Conservation (phyloP, 2,329 filamentous ascomycete genomes). For the Akanthomyces dipterigenus region DNA sequence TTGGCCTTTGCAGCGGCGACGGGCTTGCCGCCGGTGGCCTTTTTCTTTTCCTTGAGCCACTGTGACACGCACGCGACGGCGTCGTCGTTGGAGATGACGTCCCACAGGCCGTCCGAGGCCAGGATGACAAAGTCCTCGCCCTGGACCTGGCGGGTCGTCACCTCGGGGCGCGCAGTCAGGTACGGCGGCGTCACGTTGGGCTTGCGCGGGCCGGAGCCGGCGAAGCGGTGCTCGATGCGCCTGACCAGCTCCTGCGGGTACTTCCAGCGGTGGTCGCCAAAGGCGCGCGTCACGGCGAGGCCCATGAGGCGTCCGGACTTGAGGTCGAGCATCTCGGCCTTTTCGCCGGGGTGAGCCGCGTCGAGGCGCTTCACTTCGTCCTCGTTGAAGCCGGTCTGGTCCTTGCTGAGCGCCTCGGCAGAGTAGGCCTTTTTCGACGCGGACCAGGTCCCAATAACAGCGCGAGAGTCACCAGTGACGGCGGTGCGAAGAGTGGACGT, state of each 20-base stretch:
- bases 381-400: constrained; percentile 59
- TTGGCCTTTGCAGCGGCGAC: constrained; percentile 15
- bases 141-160: constrained; percentile 49
- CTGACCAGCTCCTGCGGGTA: constrained; percentile 44
- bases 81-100: constrained; percentile 49
- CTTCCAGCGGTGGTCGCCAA: constrained; percentile 65
- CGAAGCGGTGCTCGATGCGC: constrained; percentile 37
- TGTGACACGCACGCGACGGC: constrained; percentile 50
- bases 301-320: constrained; percentile 55
- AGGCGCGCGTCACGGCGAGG: constrained; percentile 54
- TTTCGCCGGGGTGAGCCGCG: constrained; percentile 56
- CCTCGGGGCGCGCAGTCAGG: constrained; percentile 58
- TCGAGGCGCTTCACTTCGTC: constrained; percentile 50
- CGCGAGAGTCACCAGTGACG: constrained; percentile 60
- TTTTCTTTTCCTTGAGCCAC: constrained; percentile 38
- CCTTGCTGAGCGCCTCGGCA: constrained; percentile 49
- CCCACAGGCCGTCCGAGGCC: constrained; percentile 62
- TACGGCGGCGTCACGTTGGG: constrained; percentile 54
- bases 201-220: constrained; percentile 36
- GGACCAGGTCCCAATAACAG: constrained; percentile 50
- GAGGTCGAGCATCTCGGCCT: constrained; percentile 39
- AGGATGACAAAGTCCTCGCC: constrained; percentile 54
- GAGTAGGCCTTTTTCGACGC: constrained; percentile 38
- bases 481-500: constrained; percentile 52
- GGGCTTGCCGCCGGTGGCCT: constrained; percentile 11